These are phyloP conservation scores for Neofusicoccum kwambonambiense DNA, from an alignment of 2,329 filamentous ascomycete species.

Conservation along the genomic window DNA sequence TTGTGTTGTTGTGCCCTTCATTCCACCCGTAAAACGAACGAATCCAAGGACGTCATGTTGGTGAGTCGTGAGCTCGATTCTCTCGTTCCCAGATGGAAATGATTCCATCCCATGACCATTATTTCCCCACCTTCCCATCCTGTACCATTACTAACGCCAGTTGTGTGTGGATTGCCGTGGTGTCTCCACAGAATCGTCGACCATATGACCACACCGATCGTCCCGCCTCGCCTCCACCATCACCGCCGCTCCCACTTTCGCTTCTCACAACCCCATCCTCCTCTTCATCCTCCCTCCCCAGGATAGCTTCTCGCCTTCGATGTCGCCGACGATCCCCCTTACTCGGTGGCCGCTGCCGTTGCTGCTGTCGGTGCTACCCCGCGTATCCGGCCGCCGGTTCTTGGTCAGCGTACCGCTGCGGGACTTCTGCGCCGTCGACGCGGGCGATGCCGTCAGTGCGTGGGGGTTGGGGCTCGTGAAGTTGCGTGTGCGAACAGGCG, in stretches of 20 bases:
- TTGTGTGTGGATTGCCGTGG: too few relatives aligned
- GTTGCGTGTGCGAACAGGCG: conserved; percentile 6
- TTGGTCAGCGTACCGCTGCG: conserved; percentile 1
- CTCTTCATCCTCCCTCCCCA: conserved; percentile 16
- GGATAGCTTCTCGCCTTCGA: conserved; percentile 9
- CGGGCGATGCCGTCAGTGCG: background rate
- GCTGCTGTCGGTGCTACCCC: background rate
- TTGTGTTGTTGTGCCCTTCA: background rate
- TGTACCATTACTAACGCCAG: background rate
- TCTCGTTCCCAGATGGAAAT: background rate
- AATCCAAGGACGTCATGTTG: background rate
- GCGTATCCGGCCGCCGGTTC: background rate
- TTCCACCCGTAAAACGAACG: background rate
- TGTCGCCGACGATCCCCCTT: background rate
- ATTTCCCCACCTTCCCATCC: background rate
- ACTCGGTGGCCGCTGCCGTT: background rate
- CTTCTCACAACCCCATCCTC: conserved; percentile 10
- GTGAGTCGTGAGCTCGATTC: background rate
- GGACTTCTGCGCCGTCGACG: conserved; percentile 2
- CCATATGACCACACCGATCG: too few relatives aligned
- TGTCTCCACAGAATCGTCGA: too few relatives aligned
- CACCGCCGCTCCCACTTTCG: background rate
- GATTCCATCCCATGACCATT: background rate
- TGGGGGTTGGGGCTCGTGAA: background rate
- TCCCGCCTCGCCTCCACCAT: too few relatives aligned